These are phyloP conservation scores for Colletotrichum melonis DNA, from an alignment of 2,329 filamentous ascomycete genomes.

Conservation along the genomic window DNA sequence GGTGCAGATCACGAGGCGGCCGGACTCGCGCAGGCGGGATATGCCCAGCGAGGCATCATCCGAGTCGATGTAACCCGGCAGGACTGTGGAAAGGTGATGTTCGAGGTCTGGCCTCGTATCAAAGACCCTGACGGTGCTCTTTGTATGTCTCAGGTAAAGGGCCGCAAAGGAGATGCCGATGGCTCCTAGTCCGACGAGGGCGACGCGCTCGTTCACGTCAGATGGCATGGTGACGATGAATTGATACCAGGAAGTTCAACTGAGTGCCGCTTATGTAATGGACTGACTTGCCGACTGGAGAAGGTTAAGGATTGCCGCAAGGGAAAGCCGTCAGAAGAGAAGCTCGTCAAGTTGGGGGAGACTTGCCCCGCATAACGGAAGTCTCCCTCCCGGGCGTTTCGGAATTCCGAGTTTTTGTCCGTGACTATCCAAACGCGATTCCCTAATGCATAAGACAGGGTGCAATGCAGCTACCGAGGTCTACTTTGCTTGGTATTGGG, in stretches of 20 bases:
- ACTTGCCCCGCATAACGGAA: not conserved
- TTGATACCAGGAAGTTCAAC: not conserved
- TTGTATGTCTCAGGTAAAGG: constrained; percentile 58
- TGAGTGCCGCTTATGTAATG: not conserved
- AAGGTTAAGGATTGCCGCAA: not conserved
- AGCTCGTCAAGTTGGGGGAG: not conserved
- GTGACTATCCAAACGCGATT: not conserved
- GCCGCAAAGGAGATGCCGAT: constrained; percentile 68
- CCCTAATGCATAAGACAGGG: not conserved
- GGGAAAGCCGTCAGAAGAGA: not conserved
- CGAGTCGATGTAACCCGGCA: not conserved
- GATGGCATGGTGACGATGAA: not conserved
- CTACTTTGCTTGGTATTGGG: not conserved
- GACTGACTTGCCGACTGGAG: not conserved
- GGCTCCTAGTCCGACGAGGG: constrained; percentile 53
- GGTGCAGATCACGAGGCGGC: constrained; percentile 48
- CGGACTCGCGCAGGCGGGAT: constrained; percentile 45
- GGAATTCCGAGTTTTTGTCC: not conserved
- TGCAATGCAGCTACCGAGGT: not conserved
- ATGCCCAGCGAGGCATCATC: not conserved
- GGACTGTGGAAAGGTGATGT: constrained; percentile 43
- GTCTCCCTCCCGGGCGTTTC: not conserved
- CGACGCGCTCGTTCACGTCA: constrained; percentile 37
- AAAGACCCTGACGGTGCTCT: constrained; percentile 56
- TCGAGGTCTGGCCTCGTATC: constrained; percentile 61